Base-by-base conservation (phyloP, 108 stramenopile species). In the Aureococcus anophagefferens region DNA sequence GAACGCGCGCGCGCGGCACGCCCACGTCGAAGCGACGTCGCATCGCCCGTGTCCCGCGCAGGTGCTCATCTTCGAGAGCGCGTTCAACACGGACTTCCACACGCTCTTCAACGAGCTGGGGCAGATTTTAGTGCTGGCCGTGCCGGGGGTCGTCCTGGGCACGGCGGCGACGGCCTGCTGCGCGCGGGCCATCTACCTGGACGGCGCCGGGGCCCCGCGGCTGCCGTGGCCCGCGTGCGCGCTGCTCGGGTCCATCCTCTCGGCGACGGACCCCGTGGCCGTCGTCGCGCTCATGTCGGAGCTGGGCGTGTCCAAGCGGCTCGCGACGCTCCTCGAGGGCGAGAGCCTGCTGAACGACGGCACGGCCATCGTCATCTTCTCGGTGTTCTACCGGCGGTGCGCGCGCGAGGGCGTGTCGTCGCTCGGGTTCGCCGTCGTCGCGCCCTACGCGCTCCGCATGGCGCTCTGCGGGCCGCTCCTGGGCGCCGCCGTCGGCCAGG, bases 221-320 rank as follows among this genome's bases (percentile, higher is more conserved):
- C 84, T 79, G 82, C 65, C 68, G 63, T 83, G 73, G 77, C 71
- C 68, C 72, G 45, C 72, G 0, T 63, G 76, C 31, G 46, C 85
- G 44, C 44, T 79, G 65, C 79, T 86, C 62, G 85, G 83, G 25
- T 78, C 85, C 45, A 84, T 86, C 45, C 69, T 82, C n/a, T 74
- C 79, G 25, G 85, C 85, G 17, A 86, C 83, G 3, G 85, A 86
- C 36, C 85, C 85, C 0, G 83, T 82, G 25, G 83, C 83, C 5
- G 84, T 86, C 30, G 77, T 34, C 74, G 33, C 74, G 16, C 11
- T 15, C 46, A 16, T 16, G 11, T 11, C 46, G 46, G 74, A 75
- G 37, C 70, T 74, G 33, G 79, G 76, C n/a, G 79, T 76, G 4
- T 76, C 79, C 7, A 70, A 80, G 63, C 74, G 72, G 30, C 72